Evolutionary conservation across 2,329 filamentous ascomycete species (phyloP), one percentile per base, ranked within the genome.

Genomic region (Scytalidium sp.): DNA sequence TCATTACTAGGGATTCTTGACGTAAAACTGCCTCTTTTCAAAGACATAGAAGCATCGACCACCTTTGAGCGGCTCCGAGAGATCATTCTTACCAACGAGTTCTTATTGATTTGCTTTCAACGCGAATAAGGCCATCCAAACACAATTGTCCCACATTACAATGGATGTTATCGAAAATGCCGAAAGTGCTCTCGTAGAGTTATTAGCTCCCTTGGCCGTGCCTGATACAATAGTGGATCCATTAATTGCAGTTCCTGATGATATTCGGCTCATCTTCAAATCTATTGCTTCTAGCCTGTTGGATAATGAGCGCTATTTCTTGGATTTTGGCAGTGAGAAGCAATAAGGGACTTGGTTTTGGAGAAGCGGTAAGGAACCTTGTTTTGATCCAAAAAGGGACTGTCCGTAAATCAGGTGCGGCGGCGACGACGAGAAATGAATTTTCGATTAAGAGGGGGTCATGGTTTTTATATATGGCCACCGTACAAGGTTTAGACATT

Each of bases 1-100:
- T 72, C 64, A 11, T 56, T 75, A 0, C 51, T 75, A 2, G 73
- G 73, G 0, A 61, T 75, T 0, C 75, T 75, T 22, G 61, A 60
- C 1, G 63, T 75, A 21, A 67, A 70, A 25, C 72, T 75, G 66
- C 65, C 71, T 0, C 54, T 72, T 4, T 25, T 73, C 0, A 75
- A 75, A 47, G 49, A 72, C 1, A 66, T 70, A 46, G 65, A 66
- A 0, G 1, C n/a, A 0, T 50, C 45, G 23, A 61, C 57, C 0
- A 63, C 69, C 1, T 70, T 70, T 22, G 19, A 45, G 0, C 56
- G 69, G 6, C 52, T 72, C 0, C 67, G 69, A 11, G 52, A 61
- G n/a, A 63, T 68, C 19, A 67, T 72, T 7, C n/a, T 41, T 27
- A 44, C n/a, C n/a, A n/a, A n/a, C n/a, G n/a, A n/a, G n/a, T n/a